Evolutionary conservation across 257 asterid species (phyloP).

Genomic region (Capsicum chinense): DNA sequence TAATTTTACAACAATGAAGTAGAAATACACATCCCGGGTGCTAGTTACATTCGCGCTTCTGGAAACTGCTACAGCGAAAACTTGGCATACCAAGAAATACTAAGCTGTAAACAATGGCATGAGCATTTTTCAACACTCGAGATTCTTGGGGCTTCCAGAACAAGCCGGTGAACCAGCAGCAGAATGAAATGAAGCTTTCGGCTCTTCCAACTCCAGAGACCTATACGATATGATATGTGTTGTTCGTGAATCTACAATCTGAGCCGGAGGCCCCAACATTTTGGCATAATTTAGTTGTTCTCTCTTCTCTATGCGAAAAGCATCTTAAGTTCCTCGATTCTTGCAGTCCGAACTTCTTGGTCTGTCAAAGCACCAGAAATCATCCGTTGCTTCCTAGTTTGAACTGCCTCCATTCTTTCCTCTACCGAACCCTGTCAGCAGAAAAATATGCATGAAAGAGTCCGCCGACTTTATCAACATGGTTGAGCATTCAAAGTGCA

Average conservation of each 20-base stretch:
- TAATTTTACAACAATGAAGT: not conserved
- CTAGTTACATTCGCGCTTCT: not conserved
- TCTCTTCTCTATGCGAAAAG: constrained; percentile 66
- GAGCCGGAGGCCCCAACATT: constrained; percentile 22
- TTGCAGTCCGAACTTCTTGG: constrained; percentile 94
- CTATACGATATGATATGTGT: not conserved
- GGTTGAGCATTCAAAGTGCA: constrained; percentile 11
- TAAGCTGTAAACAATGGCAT: not conserved
- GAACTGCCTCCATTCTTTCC: constrained; percentile 97
- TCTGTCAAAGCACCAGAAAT: constrained; percentile 95
- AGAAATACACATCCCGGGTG: not conserved
- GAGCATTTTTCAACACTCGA: not conserved
- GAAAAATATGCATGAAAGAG: constrained; percentile 14
- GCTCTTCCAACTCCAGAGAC: too few species aligned
- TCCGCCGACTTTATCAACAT: not conserved
- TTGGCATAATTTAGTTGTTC: not conserved
- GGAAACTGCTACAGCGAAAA: not conserved
- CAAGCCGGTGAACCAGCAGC: not conserved
- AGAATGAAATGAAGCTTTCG: not conserved
- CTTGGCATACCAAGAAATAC: not conserved
- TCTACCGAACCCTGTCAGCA: constrained; percentile 82
- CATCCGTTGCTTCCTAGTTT: constrained; percentile 91
- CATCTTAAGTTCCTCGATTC: constrained; percentile 92
- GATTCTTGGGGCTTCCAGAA: not conserved
- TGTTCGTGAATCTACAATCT: not conserved